Evolutionary conservation across 768 basidiomycete genomes (phyloP).

Genomic region (Pholiota conissans): DNA sequence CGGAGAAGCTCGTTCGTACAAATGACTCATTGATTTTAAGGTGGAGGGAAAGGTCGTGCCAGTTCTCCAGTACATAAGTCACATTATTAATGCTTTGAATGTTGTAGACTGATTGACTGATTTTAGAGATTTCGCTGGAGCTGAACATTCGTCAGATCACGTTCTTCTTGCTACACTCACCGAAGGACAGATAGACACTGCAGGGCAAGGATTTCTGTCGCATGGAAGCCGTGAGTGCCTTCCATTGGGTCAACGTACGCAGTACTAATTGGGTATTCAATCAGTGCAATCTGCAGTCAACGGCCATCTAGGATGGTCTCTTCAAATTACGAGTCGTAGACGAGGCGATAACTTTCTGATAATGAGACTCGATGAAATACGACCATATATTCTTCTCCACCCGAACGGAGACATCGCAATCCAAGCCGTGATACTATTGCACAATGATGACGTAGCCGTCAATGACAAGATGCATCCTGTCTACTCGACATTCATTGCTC

Average conservation of each 20-base stretch:
- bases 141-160: too few relatives aligned
- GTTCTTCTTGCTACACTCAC: conserved; percentile 26
- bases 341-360: conserved; percentile 30
- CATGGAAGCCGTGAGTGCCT: conserved; percentile 26
- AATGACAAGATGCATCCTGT: conserved; percentile 28
- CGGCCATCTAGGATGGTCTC: conserved; percentile 29
- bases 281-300: conserved; percentile 13
- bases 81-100: too few relatives aligned
- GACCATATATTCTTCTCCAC: conserved; percentile 25
- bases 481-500: conserved; percentile 28
- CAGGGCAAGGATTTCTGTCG: conserved; percentile 25
- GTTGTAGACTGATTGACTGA: too few relatives aligned
- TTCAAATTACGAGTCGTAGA: conserved; percentile 28
- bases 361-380: conserved; percentile 25
- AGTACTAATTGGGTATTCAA: background rate
- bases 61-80: too few relatives aligned
- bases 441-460: conserved; percentile 30
- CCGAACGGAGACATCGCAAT: conserved; percentile 21
- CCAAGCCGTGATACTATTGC: conserved; percentile 23
- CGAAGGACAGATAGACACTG: conserved; percentile 21
- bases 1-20: too few relatives aligned
- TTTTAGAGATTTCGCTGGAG: too few relatives aligned
- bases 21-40: too few relatives aligned
- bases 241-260: background rate
- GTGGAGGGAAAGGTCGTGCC: too few relatives aligned